These are phyloP conservation scores for Cladophialophora yegresii DNA, from an alignment of 2,329 filamentous ascomycete species.

Conservation along the genomic window DNA sequence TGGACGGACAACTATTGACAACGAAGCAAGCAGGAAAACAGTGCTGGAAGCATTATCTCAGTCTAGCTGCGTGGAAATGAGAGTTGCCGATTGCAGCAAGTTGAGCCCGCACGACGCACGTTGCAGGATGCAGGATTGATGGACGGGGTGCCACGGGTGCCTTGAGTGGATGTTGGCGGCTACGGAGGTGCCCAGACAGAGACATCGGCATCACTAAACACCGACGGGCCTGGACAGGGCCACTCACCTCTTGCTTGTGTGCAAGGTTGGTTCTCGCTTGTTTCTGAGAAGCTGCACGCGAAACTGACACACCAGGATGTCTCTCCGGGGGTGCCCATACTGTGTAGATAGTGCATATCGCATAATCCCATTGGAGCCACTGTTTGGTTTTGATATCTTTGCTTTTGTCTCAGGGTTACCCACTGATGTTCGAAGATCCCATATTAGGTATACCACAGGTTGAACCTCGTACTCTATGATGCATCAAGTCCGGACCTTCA, in stretches of 20 bases:
- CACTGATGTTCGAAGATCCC: conserved; percentile 8
- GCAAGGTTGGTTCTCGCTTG: background rate
- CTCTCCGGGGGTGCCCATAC: conserved; percentile 1
- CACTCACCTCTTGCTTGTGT: background rate
- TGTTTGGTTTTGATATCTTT: background rate
- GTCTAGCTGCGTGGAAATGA: conserved; percentile 1
- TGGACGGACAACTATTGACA: background rate
- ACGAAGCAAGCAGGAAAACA: background rate
- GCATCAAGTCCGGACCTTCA: conserved; percentile 6
- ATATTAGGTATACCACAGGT: background rate
- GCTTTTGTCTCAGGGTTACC: conserved; percentile 5
- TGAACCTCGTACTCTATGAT: background rate
- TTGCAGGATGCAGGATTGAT: background rate
- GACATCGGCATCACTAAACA: background rate
- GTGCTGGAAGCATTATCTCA: background rate
- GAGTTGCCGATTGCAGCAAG: background rate
- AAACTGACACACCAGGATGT: background rate
- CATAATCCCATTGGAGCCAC: background rate
- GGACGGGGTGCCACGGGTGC: background rate
- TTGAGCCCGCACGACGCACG: background rate
- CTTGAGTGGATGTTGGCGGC: background rate
- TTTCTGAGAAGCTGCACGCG: background rate
- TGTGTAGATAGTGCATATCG: conserved; percentile 4
- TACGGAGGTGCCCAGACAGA: conserved; percentile 2
- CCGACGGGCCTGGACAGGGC: background rate